Base-by-base conservation (phyloP, 306 rosid species). In the Senna tora region DNA sequence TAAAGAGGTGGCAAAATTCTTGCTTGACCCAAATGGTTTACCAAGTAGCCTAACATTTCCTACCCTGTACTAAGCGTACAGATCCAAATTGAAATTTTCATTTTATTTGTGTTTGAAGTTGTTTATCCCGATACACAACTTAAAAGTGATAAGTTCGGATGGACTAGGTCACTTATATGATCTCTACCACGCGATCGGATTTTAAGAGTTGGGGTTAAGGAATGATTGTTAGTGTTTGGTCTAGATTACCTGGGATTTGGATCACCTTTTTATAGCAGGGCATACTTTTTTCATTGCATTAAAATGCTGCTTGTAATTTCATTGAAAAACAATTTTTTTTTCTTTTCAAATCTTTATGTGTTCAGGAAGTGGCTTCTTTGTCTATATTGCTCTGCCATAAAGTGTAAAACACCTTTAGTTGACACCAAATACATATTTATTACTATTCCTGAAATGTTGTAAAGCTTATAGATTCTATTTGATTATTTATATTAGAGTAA, bases 161-260 rank as follows among this genome's bases (percentile, higher is more conserved):
- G 39, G 3, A 3, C 19, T 54, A 54, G 34, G 30, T 25, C 19
- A 2, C 34, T 72, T 47, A 15, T 41, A 55, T 65, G 34, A 32
- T 58, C 58, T 68, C 38, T 46, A 25, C 21, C 17, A n/a, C n/a
- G n/a, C 51, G 67, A 54, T 11, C 49, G 13, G 46, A 54, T 53
- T 62, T 28, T 74, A 49, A 63, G 63, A 36, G 30, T 53, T 16
- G 13, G 30, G 2, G 3, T 25, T 25, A 25, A 25, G 30, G 30
- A 25, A 25, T 25, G 30, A 25, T 25, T 42, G 42, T 22, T 60
- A 21, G 32, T 47, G 58, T 21, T 2, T 10, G 64, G 32, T 33
- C 15, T 75, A 43, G 43, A 30, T 74, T 55, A 20, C 17, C 57
- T 22, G 67, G 34, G 43, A 76, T 38, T 69, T 74, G 19, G 30